These are phyloP conservation scores for Vaccinium vitisidaea DNA, from an alignment of 148 eudicot species.

Conservation along the genomic window DNA sequence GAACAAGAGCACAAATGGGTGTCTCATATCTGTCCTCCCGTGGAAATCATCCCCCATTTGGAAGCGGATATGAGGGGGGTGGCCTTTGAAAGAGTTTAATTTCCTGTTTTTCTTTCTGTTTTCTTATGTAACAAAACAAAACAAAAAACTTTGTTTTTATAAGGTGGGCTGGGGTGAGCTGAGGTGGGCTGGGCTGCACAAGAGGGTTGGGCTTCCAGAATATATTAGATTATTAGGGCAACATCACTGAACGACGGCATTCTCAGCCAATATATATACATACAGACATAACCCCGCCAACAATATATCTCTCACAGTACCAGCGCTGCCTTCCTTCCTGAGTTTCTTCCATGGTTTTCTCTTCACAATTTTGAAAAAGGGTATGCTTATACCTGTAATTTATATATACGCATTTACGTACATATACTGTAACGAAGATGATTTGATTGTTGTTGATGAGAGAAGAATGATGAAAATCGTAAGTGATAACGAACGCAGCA, in stretches of 20 bases:
- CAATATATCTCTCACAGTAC: background rate
- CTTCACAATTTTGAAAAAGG: too few relatives aligned
- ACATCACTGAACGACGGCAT: background rate
- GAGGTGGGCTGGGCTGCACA: background rate
- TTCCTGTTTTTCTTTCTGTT: too few relatives aligned
- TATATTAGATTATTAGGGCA: background rate
- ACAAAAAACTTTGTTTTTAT: background rate
- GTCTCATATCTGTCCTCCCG: too few relatives aligned
- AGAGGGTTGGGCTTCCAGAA: background rate
- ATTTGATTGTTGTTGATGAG: background rate
- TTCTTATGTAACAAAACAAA: too few relatives aligned
- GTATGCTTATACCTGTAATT: too few relatives aligned
- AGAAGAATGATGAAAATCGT: slow-evolving; percentile 18
- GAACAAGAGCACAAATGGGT: too few relatives aligned
- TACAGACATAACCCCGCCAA: background rate
- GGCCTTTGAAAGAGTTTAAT: too few relatives aligned
- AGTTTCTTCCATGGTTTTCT: background rate
- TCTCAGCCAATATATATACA: background rate
- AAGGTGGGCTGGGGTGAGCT: background rate
- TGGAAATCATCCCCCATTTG: too few relatives aligned
- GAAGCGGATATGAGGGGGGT: too few relatives aligned
- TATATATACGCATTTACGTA: too few relatives aligned
- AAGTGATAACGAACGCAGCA: slow-evolving; percentile 13
- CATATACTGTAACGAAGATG: background rate
- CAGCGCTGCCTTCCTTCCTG: background rate